These are phyloP conservation scores for Cydonia oblonga DNA, from an alignment of 331 rosid genomes.

Conservation along the genomic window DNA sequence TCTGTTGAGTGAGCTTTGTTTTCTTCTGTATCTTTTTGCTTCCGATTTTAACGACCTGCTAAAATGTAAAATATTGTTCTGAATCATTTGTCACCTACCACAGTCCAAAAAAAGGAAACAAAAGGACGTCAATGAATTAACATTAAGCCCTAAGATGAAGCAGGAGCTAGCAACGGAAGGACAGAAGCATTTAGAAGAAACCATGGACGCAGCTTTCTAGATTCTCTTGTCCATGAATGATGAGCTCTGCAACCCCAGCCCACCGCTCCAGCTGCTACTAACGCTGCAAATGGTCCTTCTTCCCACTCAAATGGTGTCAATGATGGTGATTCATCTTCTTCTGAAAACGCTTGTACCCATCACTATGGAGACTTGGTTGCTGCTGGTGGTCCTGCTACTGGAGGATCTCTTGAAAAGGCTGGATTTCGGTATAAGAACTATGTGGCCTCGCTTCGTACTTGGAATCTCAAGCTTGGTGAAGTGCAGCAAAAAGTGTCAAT, in stretches of 20 bases:
- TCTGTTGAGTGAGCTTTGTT: too few relatives aligned
- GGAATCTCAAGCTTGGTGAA: neutral
- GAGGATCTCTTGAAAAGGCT: conserved; percentile 82
- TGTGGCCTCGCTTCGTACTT: conserved; percentile 48
- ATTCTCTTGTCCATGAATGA: conserved; percentile 84
- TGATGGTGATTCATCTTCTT: conserved; percentile 38
- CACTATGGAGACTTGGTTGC: conserved; percentile 24
- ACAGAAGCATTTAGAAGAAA: conserved; percentile 50
- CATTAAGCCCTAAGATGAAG: conserved; percentile 28
- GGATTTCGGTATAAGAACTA: conserved; percentile 62
- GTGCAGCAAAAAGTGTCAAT: neutral
- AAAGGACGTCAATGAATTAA: conserved; percentile 6
- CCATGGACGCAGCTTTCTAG: conserved; percentile 65
- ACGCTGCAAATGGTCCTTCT: conserved; percentile 22
- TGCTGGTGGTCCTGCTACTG: conserved; percentile 25
- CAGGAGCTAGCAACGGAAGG: conserved; percentile 78
- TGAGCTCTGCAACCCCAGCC: conserved; percentile 79
- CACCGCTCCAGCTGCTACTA: conserved; percentile 12
- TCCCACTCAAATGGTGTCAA: conserved; percentile 33
- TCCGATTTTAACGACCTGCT: too few relatives aligned
- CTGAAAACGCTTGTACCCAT: conserved; percentile 30
- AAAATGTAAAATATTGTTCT: neutral
- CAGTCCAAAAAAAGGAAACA: conserved; percentile 38
- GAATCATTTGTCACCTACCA: neutral
- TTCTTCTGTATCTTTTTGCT: too few relatives aligned